These are phyloP conservation scores for Aristolochia contorta DNA, from an alignment of 164 flowering plant species.

Conservation along the genomic window DNA sequence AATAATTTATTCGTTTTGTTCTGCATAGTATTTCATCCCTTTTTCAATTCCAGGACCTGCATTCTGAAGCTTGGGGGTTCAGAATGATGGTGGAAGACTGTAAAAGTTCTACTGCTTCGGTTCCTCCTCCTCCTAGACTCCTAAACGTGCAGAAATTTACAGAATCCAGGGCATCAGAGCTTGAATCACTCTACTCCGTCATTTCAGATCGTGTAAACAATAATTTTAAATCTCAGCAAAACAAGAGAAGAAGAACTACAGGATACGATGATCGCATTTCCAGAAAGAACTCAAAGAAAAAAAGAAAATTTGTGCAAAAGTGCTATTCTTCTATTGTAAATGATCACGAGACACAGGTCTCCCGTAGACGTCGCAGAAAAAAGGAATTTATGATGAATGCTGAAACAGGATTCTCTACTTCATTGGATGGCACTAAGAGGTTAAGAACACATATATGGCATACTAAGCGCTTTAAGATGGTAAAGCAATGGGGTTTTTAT, in stretches of 20 bases:
- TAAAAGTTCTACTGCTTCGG: neutral
- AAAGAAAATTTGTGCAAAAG: slow-evolving; percentile 16
- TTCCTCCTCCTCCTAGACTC: slow-evolving; percentile 37
- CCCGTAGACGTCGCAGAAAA: slow-evolving; percentile 46
- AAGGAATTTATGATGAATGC: slow-evolving; percentile 48
- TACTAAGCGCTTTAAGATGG: slow-evolving; percentile 77
- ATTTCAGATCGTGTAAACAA: slow-evolving; percentile 37
- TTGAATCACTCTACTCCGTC: slow-evolving; percentile 52
- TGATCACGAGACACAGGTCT: slow-evolving; percentile 19
- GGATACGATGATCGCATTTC: slow-evolving; percentile 34
- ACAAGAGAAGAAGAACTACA: slow-evolving; percentile 76
- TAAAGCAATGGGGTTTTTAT: slow-evolving; percentile 74
- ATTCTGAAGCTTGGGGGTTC: too few relatives aligned
- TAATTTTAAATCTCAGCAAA: slow-evolving; percentile 45
- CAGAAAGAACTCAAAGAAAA: slow-evolving; percentile 26
- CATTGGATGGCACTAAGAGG: slow-evolving; percentile 86
- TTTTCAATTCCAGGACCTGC: neutral
- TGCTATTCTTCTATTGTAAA: neutral
- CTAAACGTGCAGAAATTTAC: slow-evolving; percentile 56
- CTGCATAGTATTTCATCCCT: too few relatives aligned
- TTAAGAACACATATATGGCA: slow-evolving; percentile 91
- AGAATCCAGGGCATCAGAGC: slow-evolving; percentile 62
- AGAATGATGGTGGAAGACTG: too few relatives aligned
- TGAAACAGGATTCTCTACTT: slow-evolving; percentile 33
- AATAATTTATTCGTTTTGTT: too few relatives aligned